Conservation (phyloP, 2,329 filamentous ascomycete genomes). For the Rasamsonia emersonii region DNA sequence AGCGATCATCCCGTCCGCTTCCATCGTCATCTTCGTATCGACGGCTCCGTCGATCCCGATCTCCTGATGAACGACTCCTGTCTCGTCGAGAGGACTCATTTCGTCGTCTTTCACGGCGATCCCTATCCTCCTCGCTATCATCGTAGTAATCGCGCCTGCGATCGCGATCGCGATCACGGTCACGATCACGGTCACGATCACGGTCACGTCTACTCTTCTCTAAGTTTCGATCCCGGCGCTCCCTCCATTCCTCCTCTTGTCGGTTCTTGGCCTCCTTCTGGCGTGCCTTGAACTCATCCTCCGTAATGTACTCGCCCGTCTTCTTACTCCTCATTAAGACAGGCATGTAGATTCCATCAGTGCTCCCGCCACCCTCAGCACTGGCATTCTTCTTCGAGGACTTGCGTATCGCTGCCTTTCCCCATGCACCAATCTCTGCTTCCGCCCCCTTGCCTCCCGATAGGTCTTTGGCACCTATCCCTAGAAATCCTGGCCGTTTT, state of each 20-base stretch:
- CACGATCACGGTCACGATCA: conserved; percentile 4
- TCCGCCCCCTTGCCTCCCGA: conserved; percentile 45
- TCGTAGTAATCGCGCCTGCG: conserved; percentile 26
- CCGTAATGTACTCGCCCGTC: conserved; percentile 54
- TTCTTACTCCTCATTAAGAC: conserved; percentile 52
- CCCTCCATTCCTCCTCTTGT: conserved; percentile 37
- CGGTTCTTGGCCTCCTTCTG: conserved; percentile 41
- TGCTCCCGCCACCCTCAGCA: conserved; percentile 29
- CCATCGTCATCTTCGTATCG: conserved; percentile 30
- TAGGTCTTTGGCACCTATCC: conserved; percentile 79
- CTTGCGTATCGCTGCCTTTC: conserved; percentile 51
- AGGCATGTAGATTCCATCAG: conserved; percentile 50
- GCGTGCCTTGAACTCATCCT: conserved; percentile 50
- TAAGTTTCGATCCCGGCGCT: conserved; percentile 37
- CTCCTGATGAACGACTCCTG: conserved; percentile 26
- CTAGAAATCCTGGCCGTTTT: conserved; percentile 69
- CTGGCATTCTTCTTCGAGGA: conserved; percentile 50
- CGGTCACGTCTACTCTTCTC: conserved; percentile 26
- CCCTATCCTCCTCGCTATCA: conserved; percentile 17
- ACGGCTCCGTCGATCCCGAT: conserved; percentile 27
- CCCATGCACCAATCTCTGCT: conserved; percentile 72
- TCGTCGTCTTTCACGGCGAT: conserved; percentile 28
- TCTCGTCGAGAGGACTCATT: conserved; percentile 31
- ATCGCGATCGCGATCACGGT: conserved; percentile 6
- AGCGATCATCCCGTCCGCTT: conserved; percentile 19